Base-by-base conservation (phyloP, 2,329 filamentous ascomycete genomes). In the Thielaviopsis ethacetica region DNA sequence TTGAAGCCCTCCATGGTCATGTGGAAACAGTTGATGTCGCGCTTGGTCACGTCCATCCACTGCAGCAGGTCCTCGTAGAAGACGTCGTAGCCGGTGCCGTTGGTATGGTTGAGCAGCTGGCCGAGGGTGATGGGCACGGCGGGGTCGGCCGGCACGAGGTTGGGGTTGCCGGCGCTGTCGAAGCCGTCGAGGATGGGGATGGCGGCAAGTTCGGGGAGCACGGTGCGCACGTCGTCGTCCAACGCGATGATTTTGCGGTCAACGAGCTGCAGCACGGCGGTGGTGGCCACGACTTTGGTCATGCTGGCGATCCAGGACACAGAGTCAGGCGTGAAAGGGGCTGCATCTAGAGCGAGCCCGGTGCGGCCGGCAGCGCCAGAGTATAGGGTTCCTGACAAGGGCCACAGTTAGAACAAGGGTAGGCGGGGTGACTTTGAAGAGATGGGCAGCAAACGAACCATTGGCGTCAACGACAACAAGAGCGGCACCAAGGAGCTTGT, bases 81-180 rank as follows among this genome's bases (percentile, higher is more conserved):
- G 13, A 68, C 44, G 51, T 76, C 74, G 63, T 77, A 76, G 1
- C 68, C 69, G 0, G 78, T 60, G 1, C 78, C 78, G 5, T 71
- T 67, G 0, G 76, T 75, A 64, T 81, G 78, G 0, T 73, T 75
- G 2, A 81, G 69, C 0, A 81, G 69, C 22, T 69, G 68, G 7
- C 69, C 71, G 26, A 75, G 64, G 0, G 71, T 74, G 57, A 76
- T 70, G 15, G 71, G 67, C 15, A 59, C 63, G 1, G 30, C 30
- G 10, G 30, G 30, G 30, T 62, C 69, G 58, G 22, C 44, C 6
- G 57, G 51, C 57, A 53, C 57, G 12, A 58, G 51, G 30, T 53
- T 49, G 30, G 57, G 57, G 15, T 58, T 22, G 17, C 57, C 57
- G 2, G 57, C 47, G 10, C 47, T 51, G n/a, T 53, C 50, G 19